Conservation (phyloP, 192 early-diverging fungal species). For the Gamsiella multidivaricata region DNA sequence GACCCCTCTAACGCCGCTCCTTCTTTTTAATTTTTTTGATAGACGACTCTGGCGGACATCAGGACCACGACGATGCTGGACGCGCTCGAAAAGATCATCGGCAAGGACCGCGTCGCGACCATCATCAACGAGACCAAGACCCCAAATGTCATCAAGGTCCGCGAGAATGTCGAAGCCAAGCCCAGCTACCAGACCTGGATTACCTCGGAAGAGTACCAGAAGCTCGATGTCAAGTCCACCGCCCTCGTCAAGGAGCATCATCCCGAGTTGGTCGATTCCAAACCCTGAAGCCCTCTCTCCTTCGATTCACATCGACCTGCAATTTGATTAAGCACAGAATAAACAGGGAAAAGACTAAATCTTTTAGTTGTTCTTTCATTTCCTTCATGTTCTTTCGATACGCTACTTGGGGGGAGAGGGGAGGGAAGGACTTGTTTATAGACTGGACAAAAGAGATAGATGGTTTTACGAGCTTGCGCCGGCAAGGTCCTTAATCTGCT, state of each 20-base stretch:
- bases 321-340: no score
- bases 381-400: no score
- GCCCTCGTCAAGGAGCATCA: constrained; percentile 16
- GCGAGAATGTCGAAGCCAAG: constrained; percentile 19
- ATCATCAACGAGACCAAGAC: constrained; percentile 29
- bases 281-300: no score
- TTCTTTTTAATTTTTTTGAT: not conserved
- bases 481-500: not conserved
- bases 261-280: constrained; percentile 9
- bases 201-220: constrained; percentile 29
- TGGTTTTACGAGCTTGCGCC: no score
- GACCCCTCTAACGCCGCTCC: not conserved
- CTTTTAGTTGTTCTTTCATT: no score
- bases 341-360: no score
- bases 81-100: constrained; percentile 28
- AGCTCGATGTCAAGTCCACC: constrained; percentile 8
- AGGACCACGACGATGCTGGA: constrained; percentile 25
- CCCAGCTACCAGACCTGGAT: constrained; percentile 23
- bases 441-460: no score
- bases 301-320: no score
- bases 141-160: constrained; percentile 18
- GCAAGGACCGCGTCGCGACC: constrained; percentile 10
- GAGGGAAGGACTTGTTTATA: no score
- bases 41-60: constrained; percentile 30
- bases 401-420: no score